A percentile compares a stretch with the other conserved stretches of the same genome.
Evolutionary conservation across 257 asterid genomes (phyloP).

Genomic region (Orobanche coerulescens): DNA sequence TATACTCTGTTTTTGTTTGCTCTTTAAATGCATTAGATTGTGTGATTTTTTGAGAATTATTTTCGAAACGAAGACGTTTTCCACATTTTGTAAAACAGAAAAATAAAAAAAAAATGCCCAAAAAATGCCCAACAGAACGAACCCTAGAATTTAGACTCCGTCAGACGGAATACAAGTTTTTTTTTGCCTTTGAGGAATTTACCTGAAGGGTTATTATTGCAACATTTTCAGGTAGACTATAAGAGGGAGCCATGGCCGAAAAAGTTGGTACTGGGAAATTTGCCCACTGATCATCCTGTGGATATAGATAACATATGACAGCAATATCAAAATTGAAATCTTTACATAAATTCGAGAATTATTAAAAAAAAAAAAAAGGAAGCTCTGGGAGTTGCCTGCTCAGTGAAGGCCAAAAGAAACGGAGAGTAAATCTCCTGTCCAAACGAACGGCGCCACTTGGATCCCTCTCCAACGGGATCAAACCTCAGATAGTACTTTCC

Average conservation of each 20-base stretch:
- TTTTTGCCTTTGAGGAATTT: too few species aligned
- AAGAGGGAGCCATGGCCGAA: constrained; percentile 75
- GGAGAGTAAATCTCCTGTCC: constrained; percentile 98
- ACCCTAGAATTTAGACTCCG: too few species aligned
- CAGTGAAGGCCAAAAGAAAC: constrained; percentile 74
- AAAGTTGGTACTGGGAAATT: constrained; percentile 54
- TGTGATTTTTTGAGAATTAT: too few species aligned
- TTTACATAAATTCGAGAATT: not conserved
- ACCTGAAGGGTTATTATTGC: constrained; percentile 92
- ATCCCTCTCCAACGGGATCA: constrained; percentile 83
- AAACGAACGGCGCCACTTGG: constrained; percentile 90
- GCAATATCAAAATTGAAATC: constrained; percentile 15
- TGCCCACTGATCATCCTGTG: constrained; percentile 52
- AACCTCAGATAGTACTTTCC: constrained; percentile 77
- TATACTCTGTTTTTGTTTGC: too few species aligned
- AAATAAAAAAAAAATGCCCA: too few species aligned
- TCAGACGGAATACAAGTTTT: too few species aligned
- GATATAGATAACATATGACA: constrained; percentile 4
- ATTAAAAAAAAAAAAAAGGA: not conserved
- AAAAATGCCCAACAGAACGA: too few species aligned
- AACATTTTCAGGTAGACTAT: constrained; percentile 75
- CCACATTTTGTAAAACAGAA: too few species aligned
- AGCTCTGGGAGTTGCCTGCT: constrained; percentile 49
- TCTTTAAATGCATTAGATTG: too few species aligned
- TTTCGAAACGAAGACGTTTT: too few species aligned